Percentiles rank a stretch among this genome's conserved stretches.
These are phyloP conservation scores for Corylus americana DNA, from an alignment of 306 rosid genomes.

Conservation along the genomic window DNA sequence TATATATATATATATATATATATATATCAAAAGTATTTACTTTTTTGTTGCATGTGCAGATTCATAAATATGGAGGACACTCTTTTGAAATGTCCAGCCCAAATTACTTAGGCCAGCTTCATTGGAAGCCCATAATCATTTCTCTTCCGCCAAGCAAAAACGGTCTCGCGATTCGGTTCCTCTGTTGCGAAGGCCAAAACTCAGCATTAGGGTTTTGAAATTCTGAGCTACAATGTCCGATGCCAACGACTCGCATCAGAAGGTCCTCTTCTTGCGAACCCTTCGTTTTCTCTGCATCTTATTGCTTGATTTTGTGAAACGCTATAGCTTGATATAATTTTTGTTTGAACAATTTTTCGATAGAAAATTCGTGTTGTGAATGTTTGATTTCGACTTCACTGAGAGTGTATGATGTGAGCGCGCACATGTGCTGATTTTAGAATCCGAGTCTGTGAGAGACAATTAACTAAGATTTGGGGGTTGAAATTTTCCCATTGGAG, in stretches of 20 bases:
- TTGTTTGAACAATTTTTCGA: background rate
- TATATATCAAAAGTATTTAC: too few relatives aligned
- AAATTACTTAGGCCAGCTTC: too few relatives aligned
- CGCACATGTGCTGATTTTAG: background rate
- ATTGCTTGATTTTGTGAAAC: background rate
- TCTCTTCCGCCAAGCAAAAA: too few relatives aligned
- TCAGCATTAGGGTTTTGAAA: slow-evolving; percentile 34
- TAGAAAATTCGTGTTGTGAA: background rate
- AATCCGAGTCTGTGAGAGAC: slow-evolving; percentile 1
- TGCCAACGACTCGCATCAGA: slow-evolving; percentile 21
- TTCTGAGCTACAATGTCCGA: slow-evolving; percentile 56
- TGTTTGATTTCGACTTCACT: background rate
- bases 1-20: too few relatives aligned
- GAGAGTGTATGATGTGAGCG: background rate
- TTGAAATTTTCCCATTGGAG: background rate
- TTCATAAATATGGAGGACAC: too few relatives aligned
- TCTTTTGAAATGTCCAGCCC: too few relatives aligned
- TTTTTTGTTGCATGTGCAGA: too few relatives aligned
- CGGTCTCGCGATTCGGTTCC: too few relatives aligned
- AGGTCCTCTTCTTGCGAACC: slow-evolving; percentile 20
- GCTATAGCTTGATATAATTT: background rate
- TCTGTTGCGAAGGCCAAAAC: background rate
- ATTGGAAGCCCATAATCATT: too few relatives aligned
- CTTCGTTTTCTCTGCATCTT: background rate
- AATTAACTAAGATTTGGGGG: background rate